Percentiles rank a stretch among this genome's conserved stretches.
phyloP scores from a whole-genome alignment of 1,139 yeast species.

The Hansenula sp. region DNA sequence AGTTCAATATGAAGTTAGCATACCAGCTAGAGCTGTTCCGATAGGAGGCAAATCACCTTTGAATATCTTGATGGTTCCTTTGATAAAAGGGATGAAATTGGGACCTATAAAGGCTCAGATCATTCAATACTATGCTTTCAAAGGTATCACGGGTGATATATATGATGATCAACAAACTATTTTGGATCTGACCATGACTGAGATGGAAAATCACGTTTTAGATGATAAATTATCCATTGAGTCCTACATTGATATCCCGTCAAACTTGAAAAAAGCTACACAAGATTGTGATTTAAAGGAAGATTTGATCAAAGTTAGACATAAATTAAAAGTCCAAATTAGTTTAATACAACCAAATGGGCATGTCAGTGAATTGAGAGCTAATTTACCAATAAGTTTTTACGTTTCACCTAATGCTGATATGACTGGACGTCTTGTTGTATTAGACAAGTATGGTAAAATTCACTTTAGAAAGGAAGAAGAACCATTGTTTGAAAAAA shows the following conservation, averaged over 20 bases:
- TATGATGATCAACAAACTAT: conserved; percentile 39
- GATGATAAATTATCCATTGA: conserved; percentile 50
- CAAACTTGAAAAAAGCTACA: conserved; percentile 45
- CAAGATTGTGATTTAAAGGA: conserved; percentile 53
- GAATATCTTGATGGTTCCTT: conserved; percentile 50
- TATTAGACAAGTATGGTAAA: conserved; percentile 44
- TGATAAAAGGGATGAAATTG: conserved; percentile 49
- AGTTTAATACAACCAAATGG: conserved; percentile 57
- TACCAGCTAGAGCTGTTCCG: conserved; percentile 56
- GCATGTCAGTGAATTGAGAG: conserved; percentile 62
- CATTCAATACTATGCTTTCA: conserved; percentile 46
- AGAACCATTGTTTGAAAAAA: conserved; percentile 30
- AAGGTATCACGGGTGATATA: conserved; percentile 31
- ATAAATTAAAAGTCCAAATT: conserved; percentile 53
- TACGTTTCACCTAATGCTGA: conserved; percentile 55
- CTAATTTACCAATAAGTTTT: conserved; percentile 58
- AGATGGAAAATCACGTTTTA: conserved; percentile 34
- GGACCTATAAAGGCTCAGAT: conserved; percentile 46
- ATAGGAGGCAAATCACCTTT: conserved; percentile 55
- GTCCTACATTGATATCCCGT: conserved; percentile 47
- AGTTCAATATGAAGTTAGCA: conserved; percentile 55
- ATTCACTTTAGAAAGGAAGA: conserved; percentile 40
- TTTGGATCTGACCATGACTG: conserved; percentile 31
- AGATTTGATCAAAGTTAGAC: conserved; percentile 51
- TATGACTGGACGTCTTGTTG: conserved; percentile 46